Evolutionary conservation across 257 asterid genomes (phyloP).

Genomic region (Cynanchum wilfordii): DNA sequence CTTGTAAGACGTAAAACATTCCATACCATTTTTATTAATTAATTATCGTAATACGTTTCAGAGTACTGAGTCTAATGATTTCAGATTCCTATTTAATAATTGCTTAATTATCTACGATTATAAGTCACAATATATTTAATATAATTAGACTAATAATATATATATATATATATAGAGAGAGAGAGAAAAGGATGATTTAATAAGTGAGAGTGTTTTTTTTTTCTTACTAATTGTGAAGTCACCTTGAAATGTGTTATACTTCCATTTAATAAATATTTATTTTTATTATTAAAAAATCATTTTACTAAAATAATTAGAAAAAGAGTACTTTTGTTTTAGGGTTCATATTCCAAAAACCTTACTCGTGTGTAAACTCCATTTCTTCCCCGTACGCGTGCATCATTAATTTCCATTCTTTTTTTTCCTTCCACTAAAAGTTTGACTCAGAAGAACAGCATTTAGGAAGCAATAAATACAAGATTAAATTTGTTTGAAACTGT

Average conservation of each 20-base stretch:
- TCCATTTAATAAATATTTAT: not conserved
- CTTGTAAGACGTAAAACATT: not conserved
- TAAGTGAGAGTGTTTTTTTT: too few relatives aligned
- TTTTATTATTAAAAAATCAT: not conserved
- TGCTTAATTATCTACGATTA: too few relatives aligned
- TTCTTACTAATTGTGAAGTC: not conserved
- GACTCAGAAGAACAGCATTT: not conserved
- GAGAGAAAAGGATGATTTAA: too few relatives aligned
- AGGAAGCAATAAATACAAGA: not conserved
- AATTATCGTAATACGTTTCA: constrained; percentile 27
- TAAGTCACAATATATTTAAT: too few relatives aligned
- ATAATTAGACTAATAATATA: too few relatives aligned
- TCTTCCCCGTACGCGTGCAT: not conserved
- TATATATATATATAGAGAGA: too few relatives aligned
- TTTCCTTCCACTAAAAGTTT: not conserved
- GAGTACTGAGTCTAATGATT: too few relatives aligned
- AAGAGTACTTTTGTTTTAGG: not conserved
- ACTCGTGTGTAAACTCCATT: constrained; percentile 16
- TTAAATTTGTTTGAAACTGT: too few relatives aligned
- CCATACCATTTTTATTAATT: not conserved
- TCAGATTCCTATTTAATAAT: too few relatives aligned
- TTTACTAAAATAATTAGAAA: not conserved
- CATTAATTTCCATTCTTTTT: not conserved
- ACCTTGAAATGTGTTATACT: constrained; percentile 16
- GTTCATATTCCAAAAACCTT: constrained; percentile 19